Evolutionary conservation across 2,329 filamentous ascomycete species (phyloP).

Genomic region (Cryphonectria nitschkei): DNA sequence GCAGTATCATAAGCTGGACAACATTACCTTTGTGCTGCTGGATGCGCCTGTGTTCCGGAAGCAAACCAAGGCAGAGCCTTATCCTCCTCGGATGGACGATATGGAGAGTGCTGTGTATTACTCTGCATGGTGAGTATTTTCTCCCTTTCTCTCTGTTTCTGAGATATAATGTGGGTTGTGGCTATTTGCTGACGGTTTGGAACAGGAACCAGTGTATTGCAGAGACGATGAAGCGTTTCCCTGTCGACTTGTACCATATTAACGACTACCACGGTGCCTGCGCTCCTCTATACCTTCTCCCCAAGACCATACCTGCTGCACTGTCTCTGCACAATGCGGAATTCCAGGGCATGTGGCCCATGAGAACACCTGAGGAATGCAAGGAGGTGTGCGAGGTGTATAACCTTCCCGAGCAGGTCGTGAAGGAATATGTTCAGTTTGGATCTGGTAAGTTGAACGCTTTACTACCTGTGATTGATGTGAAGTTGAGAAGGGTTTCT

Average conservation of each 20-base stretch:
- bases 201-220: conserved; percentile 74
- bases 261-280: conserved; percentile 43
- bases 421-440: conserved; percentile 65
- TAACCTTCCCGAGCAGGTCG: conserved; percentile 59
- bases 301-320: conserved; percentile 60
- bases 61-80: conserved; percentile 63
- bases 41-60: conserved; percentile 69
- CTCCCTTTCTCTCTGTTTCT: no score
- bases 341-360: conserved; percentile 70
- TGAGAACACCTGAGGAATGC: conserved; percentile 62
- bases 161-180: no score
- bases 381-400: conserved; percentile 66
- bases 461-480: no score
- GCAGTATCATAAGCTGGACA: conserved; percentile 65
- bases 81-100: conserved; percentile 70
- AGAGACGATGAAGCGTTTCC: conserved; percentile 62
- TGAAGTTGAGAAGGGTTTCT: conserved; percentile 47
- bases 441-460: conserved; percentile 47
- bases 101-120: conserved; percentile 70
- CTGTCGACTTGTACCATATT: conserved; percentile 45
- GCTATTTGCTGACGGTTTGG: conserved; percentile 32
- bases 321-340: conserved; percentile 70
- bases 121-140: conserved; percentile 62
- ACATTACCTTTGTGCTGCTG: conserved; percentile 70
- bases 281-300: conserved; percentile 67